Evolutionary conservation across 352 stramenopile species (phyloP).

Genomic region (Aphanomyces astaci): DNA sequence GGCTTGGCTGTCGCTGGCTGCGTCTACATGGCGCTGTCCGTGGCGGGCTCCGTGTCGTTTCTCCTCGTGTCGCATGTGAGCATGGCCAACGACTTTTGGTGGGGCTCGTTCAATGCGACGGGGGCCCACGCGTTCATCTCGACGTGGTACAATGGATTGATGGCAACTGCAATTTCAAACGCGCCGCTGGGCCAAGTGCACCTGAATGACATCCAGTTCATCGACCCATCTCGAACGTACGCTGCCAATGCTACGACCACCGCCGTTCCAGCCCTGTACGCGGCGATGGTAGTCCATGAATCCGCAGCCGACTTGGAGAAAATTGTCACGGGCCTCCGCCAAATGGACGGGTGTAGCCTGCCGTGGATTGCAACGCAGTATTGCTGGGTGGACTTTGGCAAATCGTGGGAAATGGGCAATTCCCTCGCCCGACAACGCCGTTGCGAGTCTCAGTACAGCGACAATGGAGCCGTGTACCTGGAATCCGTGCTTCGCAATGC

Average conservation of each 20-base stretch:
- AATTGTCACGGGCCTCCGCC: too few relatives aligned
- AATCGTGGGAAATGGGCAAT: neutral
- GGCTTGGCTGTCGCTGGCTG: neutral
- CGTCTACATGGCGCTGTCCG: neutral
- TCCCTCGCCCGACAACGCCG: neutral
- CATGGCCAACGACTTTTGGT: neutral
- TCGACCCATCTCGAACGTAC: too few relatives aligned
- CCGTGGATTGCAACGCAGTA: constrained; percentile 18
- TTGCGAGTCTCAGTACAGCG: neutral
- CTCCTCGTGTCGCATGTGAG: neutral
- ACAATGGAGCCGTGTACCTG: neutral
- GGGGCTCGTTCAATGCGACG: neutral
- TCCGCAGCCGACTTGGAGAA: too few relatives aligned
- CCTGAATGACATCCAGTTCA: too few relatives aligned
- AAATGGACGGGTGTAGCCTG: neutral
- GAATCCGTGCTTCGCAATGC: constrained; percentile 6
- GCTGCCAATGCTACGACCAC: too few relatives aligned
- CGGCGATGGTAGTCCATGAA: too few relatives aligned
- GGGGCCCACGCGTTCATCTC: neutral
- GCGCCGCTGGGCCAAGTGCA: too few relatives aligned
- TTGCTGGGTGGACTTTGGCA: constrained; percentile 17
- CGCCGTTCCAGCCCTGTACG: too few relatives aligned
- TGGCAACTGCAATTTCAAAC: too few relatives aligned
- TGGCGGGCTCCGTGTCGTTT: neutral
- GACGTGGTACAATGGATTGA: too few relatives aligned